Evolutionary conservation across 352 stramenopile species (phyloP), one percentile per base, ranked within the genome.

Genomic region (Plasmopara halstedii): DNA sequence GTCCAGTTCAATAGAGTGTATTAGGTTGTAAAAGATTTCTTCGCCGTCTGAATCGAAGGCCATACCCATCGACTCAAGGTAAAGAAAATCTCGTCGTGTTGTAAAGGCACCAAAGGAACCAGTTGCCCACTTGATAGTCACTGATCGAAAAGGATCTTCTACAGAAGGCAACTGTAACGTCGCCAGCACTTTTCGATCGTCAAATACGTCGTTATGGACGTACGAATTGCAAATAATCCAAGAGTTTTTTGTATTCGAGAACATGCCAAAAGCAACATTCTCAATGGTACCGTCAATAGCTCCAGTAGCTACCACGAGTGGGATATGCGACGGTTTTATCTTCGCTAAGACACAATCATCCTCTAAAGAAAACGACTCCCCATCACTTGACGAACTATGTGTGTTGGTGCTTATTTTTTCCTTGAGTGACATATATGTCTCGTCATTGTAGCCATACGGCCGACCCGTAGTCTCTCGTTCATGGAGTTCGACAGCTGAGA

Each of bases 121-220:
- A 3, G 50, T 54, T 2, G 50, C 35, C 63, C 60, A 74, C 46
- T 78, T 78, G 45, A 74, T 47, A 10, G 54, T 56, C 13, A 72
- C 23, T 37, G 63, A 73, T 23, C 63, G 63, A 46, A 67, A 77
- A 34, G 67, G 67, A 26, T 74, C 67, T 10, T 69, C 53, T 31
- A 62, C 52, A 3, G 29, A 61, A 4, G 61, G 64, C 23, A n/a
- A 26, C 31, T 64, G 50, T 33, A 78, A 44, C 14, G 61, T 70
- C 13, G 61, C 54, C 34, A 78, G 18, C 8, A 74, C 47, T 21
- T 62, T 62, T 15, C 47, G 54, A 36, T 70, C 56, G 36, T 70
- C 53, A 31, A 62, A 73, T 3, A 56, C 35, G 29, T 70, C 55
- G 27, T 63, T 56, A 23, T 64, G 51, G 2, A 72, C 44, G 50